Base-by-base conservation (phyloP, 805 yeast species). In the Candida schatavii region DNA sequence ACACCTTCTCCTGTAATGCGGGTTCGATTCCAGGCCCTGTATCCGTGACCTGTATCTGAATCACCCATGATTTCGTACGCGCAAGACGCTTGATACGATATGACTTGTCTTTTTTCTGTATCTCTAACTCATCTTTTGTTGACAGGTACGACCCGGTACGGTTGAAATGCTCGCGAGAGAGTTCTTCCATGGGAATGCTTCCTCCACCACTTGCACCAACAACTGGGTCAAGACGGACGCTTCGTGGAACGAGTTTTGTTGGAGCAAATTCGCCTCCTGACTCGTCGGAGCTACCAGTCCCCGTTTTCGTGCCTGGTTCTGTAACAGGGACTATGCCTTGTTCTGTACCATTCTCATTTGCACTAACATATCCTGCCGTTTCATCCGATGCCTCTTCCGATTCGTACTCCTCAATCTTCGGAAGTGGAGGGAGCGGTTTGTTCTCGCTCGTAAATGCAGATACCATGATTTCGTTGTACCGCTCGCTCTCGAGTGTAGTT, bases 1-100 rank as follows among this genome's bases (percentile, higher is more conserved):
- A 91, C 1, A 91, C 95, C 46, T 85, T 80, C 34, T 81, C 81
- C 55, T 87, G 97, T 41, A 89, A 62, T 1, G 83, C 80, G 11
- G 83, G 81, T 31, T 88, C 95, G 40, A 91, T 90, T 45, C 99
- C 99, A 0, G 97, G 90, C 3, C 99, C 98, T 0, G 95, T 88
- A 59, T 91, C 99, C 28, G 73, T 74, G 10, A 91, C 97, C 44
- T 80, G 80, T 38, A 90, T 77, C 47, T 82, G 82, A 25, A 83
- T 56, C 1, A 73, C 83, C 83, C 86, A 80, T 11, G 66, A 55
- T 46, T 67, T 68, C 3, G 74, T 69, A 34, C 62, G 59, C 37
- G 61, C 64, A 37, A 68, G 48, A 30, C 62, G 63, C 31, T 68
- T 53, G 43, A 69, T 57, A 31, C 55, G 54, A 50, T 52, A 70